Evolutionary conservation across 306 rosid species (phyloP).

Genomic region (Begonia masoniana): DNA sequence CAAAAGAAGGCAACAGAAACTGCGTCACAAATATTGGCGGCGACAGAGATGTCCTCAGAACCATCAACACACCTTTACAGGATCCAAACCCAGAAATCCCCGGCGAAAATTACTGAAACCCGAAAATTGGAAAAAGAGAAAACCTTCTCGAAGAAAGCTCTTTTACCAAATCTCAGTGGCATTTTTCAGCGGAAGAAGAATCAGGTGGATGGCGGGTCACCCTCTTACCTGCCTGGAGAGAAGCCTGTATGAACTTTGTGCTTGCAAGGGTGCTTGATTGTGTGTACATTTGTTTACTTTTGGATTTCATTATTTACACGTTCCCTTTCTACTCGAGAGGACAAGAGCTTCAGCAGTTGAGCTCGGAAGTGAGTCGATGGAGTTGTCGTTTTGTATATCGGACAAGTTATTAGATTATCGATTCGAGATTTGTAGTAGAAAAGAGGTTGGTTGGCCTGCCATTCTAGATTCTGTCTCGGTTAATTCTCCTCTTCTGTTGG

Average conservation of each 20-base stretch:
- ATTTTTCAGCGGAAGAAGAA: slow-evolving; percentile 71
- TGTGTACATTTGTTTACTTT: slow-evolving; percentile 43
- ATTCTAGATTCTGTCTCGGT: neutral
- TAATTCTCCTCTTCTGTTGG: neutral
- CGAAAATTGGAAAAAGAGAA: slow-evolving; percentile 54
- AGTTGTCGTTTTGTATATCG: slow-evolving; percentile 33
- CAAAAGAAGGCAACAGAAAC: slow-evolving; percentile 89
- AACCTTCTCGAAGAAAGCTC: slow-evolving; percentile 58
- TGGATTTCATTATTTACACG: neutral
- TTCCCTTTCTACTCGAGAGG: neutral
- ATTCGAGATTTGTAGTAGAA: slow-evolving; percentile 3
- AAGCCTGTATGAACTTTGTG: slow-evolving; percentile 41
- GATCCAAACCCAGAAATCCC: slow-evolving; percentile 44
- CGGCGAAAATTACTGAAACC: slow-evolving; percentile 26
- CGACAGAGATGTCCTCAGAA: slow-evolving; percentile 39
- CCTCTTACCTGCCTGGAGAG: slow-evolving; percentile 88
- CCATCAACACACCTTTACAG: slow-evolving; percentile 60
- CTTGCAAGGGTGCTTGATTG: slow-evolving; percentile 30
- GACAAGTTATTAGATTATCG: slow-evolving; percentile 21
- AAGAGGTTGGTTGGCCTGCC: neutral
- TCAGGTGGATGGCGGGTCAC: slow-evolving; percentile 78
- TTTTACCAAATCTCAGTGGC: slow-evolving; percentile 58
- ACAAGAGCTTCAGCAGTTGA: slow-evolving; percentile 3
- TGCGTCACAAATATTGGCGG: slow-evolving; percentile 72
- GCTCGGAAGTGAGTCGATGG: slow-evolving; percentile 26